Evolutionary conservation across 371 early-diverging fungal genomes (phyloP), one percentile per base, ranked within the genome.

Genomic region (Mortierella sp.): DNA sequence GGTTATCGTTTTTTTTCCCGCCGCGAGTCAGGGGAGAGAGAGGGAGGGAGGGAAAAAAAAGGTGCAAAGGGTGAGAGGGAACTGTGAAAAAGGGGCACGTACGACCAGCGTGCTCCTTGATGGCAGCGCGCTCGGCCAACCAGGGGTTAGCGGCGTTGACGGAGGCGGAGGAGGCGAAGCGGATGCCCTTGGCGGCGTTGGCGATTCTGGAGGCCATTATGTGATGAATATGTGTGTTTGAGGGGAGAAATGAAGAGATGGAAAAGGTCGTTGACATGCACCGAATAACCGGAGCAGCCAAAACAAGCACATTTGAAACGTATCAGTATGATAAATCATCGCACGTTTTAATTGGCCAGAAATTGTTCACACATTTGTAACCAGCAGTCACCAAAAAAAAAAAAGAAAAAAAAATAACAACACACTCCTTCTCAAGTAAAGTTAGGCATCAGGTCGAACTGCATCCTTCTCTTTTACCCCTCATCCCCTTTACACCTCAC

Each of bases 21-120:
- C 16, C 19, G 61, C 61, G 19, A 61, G 31, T 61, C 59, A 59
- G 16, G 57, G 57, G 55, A 13, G 24, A 9, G 13, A 57, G 28
- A 13, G 14, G 34, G 34, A 11, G 48, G 10, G 11, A 31, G 16
- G 16, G 50, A 21, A 55, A 40, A 71, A 48, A 71, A 48, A 34
- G n/a, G 40, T 64, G 40, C 37, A 31, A 9, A 24, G 10, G 16
- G 34, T 21, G 24, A 50, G 31, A 19, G 31, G 61, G 61, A 34
- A 19, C 9, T 37, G 34, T 43, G 44, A 34, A 16, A 34, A 26
- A 40, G 40, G 44, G 14, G 37, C 34, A 80, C 87, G 31, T 87
- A 87, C 87, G 78, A 73, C 83, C 80, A 55, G 87, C 82, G 74
- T 86, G 82, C 77, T 86, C 87, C 79, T 82, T 82, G 78, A 79